Conservation (phyloP, 495 filamentous ascomycete genomes). For the Ramalina intermedia region DNA sequence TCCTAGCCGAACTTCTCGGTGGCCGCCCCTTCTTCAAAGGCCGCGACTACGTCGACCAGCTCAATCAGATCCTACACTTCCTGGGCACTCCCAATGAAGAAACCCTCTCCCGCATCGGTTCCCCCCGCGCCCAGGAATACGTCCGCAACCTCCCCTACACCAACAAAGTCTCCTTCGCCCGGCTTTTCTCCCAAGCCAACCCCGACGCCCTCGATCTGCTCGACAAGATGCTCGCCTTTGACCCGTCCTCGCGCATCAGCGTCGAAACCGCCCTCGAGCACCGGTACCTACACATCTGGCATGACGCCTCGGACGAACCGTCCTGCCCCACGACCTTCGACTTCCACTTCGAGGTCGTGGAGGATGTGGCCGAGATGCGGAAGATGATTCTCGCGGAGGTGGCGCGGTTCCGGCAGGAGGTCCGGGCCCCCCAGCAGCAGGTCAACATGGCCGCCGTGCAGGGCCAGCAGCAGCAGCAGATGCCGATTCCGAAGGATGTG, state of each 20-base stretch:
- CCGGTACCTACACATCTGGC: slow-evolving; percentile 94
- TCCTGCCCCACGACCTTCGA: slow-evolving; percentile 86
- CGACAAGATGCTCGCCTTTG: slow-evolving; percentile 93
- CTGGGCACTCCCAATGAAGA: slow-evolving; percentile 93
- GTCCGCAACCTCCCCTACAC: slow-evolving; percentile 95
- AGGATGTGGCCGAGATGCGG: slow-evolving; percentile 85
- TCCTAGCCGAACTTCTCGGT: slow-evolving; percentile 88
- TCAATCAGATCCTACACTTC: slow-evolving; percentile 98
- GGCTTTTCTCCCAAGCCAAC: slow-evolving; percentile 88
- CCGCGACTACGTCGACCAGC: slow-evolving; percentile 95
- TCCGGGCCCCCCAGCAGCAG: slow-evolving; percentile 52
- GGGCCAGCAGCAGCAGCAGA: slow-evolving; percentile 29
- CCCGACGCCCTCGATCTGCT: slow-evolving; percentile 90
- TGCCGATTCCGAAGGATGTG: slow-evolving; percentile 60
- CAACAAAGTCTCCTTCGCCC: slow-evolving; percentile 78
- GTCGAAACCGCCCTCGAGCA: slow-evolving; percentile 93
- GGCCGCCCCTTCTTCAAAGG: slow-evolving; percentile 98
- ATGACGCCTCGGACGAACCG: slow-evolving; percentile 92
- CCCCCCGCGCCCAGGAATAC: slow-evolving; percentile 92
- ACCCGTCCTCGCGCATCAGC: slow-evolving; percentile 77
- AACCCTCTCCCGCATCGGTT: slow-evolving; percentile 86
- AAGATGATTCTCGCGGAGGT: slow-evolving; percentile 96
- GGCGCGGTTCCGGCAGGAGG: slow-evolving; percentile 56
- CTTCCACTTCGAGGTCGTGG: slow-evolving; percentile 93
- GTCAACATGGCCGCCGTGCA: slow-evolving; percentile 24